phyloP scores from a whole-genome alignment of 2,329 filamentous ascomycete genomes.

The Colletotrichum eleusines region DNA sequence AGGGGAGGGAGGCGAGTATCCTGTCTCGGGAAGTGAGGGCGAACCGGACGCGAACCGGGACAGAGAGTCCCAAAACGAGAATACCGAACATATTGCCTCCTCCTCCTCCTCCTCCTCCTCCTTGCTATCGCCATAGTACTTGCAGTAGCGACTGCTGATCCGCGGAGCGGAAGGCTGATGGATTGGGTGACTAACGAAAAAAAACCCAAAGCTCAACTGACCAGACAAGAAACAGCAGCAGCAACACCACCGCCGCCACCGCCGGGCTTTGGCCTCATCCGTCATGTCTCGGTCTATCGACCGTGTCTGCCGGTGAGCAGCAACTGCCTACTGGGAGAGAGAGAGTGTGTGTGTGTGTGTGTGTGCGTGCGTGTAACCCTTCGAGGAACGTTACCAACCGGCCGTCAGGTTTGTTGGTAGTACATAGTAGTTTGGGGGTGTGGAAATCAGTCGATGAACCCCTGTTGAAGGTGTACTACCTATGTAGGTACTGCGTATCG shows the following conservation, averaged over 20 bases:
- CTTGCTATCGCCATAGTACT: constrained; percentile 25
- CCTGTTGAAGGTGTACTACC: not conserved
- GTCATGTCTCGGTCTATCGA: not conserved
- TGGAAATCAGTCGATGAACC: constrained; percentile 22
- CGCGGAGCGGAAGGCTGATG: constrained; percentile 1
- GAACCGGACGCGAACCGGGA: constrained; percentile 9
- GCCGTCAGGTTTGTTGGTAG: constrained; percentile 7
- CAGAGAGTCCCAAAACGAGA: constrained; percentile 4
- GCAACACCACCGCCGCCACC: not conserved
- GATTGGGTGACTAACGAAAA: constrained; percentile 2
- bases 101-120: no score
- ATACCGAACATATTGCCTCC: not conserved
- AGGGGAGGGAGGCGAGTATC: constrained; percentile 28
- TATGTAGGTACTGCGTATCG: no score
- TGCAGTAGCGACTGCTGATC: constrained; percentile 31
- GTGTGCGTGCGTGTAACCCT: not conserved
- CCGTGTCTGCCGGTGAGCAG: constrained; percentile 4
- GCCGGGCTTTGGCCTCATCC: not conserved
- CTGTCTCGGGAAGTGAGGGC: constrained; percentile 33
- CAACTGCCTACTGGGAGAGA: not conserved
- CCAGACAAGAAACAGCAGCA: not conserved
- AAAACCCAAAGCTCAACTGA: constrained; percentile 17
- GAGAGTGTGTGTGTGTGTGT: no score
- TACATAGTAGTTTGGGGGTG: constrained; percentile 12
- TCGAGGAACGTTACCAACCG: constrained; percentile 4